Conservation (phyloP, 345 rosid species). For the Corchorus capsularis region DNA sequence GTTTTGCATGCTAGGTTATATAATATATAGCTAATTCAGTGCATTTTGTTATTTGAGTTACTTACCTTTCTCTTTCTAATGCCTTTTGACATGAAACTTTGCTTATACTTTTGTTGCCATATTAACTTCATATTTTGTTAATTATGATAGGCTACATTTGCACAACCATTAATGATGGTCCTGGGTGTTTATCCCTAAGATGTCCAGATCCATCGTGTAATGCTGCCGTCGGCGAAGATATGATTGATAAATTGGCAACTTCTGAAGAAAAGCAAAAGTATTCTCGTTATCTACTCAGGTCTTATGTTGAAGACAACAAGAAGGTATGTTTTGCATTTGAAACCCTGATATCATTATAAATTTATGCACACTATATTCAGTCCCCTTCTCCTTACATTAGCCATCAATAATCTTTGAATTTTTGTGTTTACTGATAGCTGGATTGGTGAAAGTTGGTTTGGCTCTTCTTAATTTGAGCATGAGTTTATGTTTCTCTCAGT, state of each 20-base stretch:
- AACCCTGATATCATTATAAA: not conserved
- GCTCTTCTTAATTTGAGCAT: not conserved
- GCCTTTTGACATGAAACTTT: not conserved
- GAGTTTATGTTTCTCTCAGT: not conserved
- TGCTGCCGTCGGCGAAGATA: slow-evolving; percentile 80
- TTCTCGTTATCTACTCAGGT: slow-evolving; percentile 80
- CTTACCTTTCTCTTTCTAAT: not conserved
- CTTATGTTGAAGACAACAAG: slow-evolving; percentile 89
- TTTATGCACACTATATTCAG: not conserved
- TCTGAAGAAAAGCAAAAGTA: slow-evolving; percentile 75
- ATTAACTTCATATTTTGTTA: not conserved
- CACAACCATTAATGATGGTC: slow-evolving; percentile 83
- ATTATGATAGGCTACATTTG: slow-evolving; percentile 65
- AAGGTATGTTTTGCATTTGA: slow-evolving; percentile 52
- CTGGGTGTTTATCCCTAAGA: slow-evolving; percentile 86
- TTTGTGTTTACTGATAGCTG: not conserved
- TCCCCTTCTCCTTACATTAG: not conserved
- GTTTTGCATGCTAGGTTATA: not conserved
- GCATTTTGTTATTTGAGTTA: not conserved
- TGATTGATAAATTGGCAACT: slow-evolving; percentile 65
- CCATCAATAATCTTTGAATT: not conserved
- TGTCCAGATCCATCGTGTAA: slow-evolving; percentile 89
- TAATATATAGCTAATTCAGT: not conserved
- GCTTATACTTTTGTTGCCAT: slow-evolving; percentile 1
- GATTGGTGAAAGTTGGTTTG: not conserved